These are phyloP conservation scores for Austroboletus festivus DNA, from an alignment of 768 basidiomycete genomes.

Conservation along the genomic window DNA sequence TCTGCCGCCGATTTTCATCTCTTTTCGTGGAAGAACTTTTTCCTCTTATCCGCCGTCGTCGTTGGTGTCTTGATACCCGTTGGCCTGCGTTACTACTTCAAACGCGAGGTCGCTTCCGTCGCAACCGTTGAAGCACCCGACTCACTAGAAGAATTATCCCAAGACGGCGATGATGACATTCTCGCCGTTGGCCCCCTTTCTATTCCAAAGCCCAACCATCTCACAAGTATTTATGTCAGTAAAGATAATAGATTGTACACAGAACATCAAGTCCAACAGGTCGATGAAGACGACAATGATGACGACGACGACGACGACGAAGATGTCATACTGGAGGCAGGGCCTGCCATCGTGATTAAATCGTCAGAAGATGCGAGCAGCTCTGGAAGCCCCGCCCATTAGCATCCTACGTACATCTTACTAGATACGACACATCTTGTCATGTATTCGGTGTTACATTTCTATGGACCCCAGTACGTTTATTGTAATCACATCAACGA, in stretches of 20 bases:
- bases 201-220: slow-evolving; percentile 33
- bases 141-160: slow-evolving; percentile 32
- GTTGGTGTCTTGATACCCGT: slow-evolving; percentile 94
- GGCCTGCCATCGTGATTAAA: slow-evolving; percentile 57
- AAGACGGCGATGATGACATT: slow-evolving; percentile 44
- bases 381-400: slow-evolving; percentile 23
- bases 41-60: slow-evolving; percentile 79
- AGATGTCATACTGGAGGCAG: slow-evolving; percentile 76
- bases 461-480: slow-evolving; percentile 8
- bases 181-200: slow-evolving; percentile 55
- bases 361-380: slow-evolving; percentile 19
- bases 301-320: slow-evolving; percentile 58
- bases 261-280: slow-evolving; percentile 41
- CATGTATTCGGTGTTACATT: slow-evolving; percentile 14
- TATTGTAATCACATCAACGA: not conserved
- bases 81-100: slow-evolving; percentile 80
- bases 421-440: slow-evolving; percentile 10
- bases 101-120: slow-evolving; percentile 49
- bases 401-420: slow-evolving; percentile 10
- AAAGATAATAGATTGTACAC: slow-evolving; percentile 40
- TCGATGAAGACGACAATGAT: slow-evolving; percentile 56
- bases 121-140: slow-evolving; percentile 36
- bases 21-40: slow-evolving; percentile 87
- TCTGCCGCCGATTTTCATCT: slow-evolving; percentile 90
- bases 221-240: slow-evolving; percentile 32